Evolutionary conservation across 2,329 filamentous ascomycete species (phyloP), one percentile per base, ranked within the genome.

Genomic region (Fusarium humuli): DNA sequence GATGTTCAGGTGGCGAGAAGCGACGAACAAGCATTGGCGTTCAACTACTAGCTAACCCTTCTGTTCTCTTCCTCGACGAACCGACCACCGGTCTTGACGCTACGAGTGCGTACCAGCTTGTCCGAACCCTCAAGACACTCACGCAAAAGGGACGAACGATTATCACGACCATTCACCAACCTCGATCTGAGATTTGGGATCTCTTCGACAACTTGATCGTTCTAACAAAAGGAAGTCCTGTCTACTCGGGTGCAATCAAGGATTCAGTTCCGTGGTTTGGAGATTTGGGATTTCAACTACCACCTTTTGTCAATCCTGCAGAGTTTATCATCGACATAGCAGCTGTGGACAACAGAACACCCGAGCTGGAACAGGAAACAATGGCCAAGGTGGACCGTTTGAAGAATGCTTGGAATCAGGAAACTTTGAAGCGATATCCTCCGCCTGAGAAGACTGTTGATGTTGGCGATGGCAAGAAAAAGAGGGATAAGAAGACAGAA

Each of bases 1-100:
- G 92, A 0, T 94, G 92, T 73, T 94, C 91, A 47, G 92, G 92
- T 1, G 92, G 92, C 5, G 92, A 94, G 77, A 94, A 94, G 81
- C 84, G 92, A 66, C 83, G 92, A 32, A 91, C 91, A 1, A 93
- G 91, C 67, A 92, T 94, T 49, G 92, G 91, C 4, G 91, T 94
- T 7, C 92, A 94, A 78, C 83, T 94, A 59, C 82, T 94, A n/a
- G 89, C 91, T 7, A 94, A 94, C 75, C 92, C 92, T 3, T 93
- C 91, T 8, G 86, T 94, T 2, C 80, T 94, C 9, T 94, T 93
- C 77, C 85, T 94, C 23, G 92, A 95, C 73, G 92, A 94, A 73
- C 92, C 92, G 0, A 94, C 92, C 0, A 94, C 92, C 2, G 91
- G 91, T 1, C 83, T 94, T 10, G 92, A 94, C 79, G 91, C 92